Evolutionary conservation across 2,329 filamentous ascomycete species (phyloP), one percentile per base, ranked within the genome.

Genomic region (Podosphaera leucotricha): DNA sequence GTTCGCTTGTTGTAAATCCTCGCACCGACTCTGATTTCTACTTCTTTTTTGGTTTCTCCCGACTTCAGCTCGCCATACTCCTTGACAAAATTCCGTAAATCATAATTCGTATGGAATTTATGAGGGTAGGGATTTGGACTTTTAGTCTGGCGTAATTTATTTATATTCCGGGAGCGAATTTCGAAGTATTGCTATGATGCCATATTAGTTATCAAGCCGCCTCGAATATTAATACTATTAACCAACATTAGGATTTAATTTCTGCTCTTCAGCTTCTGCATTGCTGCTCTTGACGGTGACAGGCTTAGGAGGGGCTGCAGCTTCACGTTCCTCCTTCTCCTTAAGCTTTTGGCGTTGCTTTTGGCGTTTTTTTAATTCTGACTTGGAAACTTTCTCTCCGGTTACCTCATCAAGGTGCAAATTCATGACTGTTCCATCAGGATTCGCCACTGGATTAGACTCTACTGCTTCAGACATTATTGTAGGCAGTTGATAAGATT

Each of bases 341-440:
- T 80, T 80, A 48, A 92, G 85, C 63, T 73, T 76, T 62, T 87
- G 75, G 53, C 87, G 78, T 59, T 78, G 71, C 82, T 98, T 98
- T 67, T 86, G 75, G 57, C 87, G 77, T 68, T 83, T 87, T 83
- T 98, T 98, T 61, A 95, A 68, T 65, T 86, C 79, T 15, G 76
- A 74, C 75, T 86, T 86, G 66, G 80, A 86, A 48, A 80, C 60
- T 62, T 64, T 77, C 66, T 98, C 90, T 56, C 90, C 90, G 13
- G 90, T 95, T 50, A 86, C 83, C 58, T 92, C 83, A 62, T 98
- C 90, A 43, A 90, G 72, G 62, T 86, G 72, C 53, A 92, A 70
- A 41, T 57, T 55, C 22, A 51, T 54, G 45, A 53, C 22, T 10
- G 50, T 30, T 43, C 56, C 55, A 15, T 49, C 49, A 41, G 53